Conservation (phyloP, 768 basidiomycete species). For the Phaeolepiota aurea region DNA sequence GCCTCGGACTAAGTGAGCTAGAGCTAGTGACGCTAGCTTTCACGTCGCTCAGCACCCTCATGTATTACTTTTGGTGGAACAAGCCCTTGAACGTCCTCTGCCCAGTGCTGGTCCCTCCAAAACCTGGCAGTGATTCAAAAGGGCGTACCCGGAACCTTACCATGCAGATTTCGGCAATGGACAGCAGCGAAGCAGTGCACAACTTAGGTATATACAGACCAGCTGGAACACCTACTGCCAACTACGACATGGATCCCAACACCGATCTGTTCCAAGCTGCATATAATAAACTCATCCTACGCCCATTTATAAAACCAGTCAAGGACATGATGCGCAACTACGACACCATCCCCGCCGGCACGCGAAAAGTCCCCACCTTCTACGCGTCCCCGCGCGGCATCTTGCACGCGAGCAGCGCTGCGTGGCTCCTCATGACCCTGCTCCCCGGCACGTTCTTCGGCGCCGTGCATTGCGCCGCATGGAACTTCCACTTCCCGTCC, state of each 20-base stretch:
- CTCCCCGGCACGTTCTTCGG: no score
- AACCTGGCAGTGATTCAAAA: not conserved
- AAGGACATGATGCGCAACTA: not conserved
- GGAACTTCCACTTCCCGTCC: not conserved
- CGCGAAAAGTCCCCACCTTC: not conserved
- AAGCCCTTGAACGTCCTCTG: not conserved
- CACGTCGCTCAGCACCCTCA: conserved; percentile 13
- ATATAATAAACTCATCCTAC: not conserved
- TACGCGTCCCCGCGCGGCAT: no score
- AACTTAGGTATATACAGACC: not conserved
- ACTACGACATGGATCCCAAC: not conserved
- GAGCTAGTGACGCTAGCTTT: conserved; percentile 19
- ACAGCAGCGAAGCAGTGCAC: not conserved
- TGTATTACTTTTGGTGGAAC: conserved; percentile 19
- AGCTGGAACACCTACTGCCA: not conserved
- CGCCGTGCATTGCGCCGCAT: not conserved
- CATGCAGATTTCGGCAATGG: not conserved
- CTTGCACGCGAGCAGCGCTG: no score
- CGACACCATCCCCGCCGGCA: not conserved
- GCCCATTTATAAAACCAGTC: no score
- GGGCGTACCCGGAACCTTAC: not conserved
- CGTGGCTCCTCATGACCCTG: no score
- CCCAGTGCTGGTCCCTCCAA: not conserved
- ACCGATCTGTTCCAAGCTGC: not conserved
- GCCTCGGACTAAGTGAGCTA: conserved; percentile 15